phyloP scores from a whole-genome alignment of 192 early-diverging fungal species.

The Coemansia sp. region DNA sequence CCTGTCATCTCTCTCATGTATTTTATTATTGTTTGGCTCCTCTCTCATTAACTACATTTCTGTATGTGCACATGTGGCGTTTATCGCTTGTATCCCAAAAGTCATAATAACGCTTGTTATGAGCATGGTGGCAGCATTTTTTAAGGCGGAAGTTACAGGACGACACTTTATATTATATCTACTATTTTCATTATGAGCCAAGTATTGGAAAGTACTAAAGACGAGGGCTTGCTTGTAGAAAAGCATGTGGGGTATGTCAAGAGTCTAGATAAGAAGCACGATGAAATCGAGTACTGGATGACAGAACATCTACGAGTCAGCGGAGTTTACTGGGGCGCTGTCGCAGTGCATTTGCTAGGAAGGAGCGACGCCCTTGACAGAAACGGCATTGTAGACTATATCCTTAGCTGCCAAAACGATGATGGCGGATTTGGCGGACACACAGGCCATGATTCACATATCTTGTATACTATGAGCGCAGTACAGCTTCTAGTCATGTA shows the following conservation, averaged over 20 bases:
- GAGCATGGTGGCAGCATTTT: background rate
- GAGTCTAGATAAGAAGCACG: constrained; percentile 76
- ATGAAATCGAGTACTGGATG: constrained; percentile 91
- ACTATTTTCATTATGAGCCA: constrained; percentile 5
- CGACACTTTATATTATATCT: background rate
- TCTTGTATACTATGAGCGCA: constrained; percentile 88
- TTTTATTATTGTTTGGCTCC: too few species aligned
- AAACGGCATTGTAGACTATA: constrained; percentile 77
- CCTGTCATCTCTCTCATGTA: too few species aligned
- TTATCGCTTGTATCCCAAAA: constrained; percentile 4
- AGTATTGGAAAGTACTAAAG: background rate
- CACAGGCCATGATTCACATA: constrained; percentile 84
- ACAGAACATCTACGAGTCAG: constrained; percentile 89
- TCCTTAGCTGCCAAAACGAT: constrained; percentile 70
- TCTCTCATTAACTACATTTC: too few species aligned
- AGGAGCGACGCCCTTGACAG: constrained; percentile 64
- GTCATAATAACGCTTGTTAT: background rate
- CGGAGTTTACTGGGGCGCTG: constrained; percentile 94
- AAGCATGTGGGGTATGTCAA: constrained; percentile 76
- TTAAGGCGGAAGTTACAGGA: background rate
- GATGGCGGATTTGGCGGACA: constrained; percentile 94
- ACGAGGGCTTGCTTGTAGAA: constrained; percentile 54
- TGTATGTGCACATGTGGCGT: background rate
- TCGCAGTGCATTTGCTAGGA: constrained; percentile 75
- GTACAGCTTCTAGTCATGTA: constrained; percentile 84